Evolutionary conservation across 1,284 basidiomycete species (phyloP), one percentile per base, ranked within the genome.

Genomic region (Heterobasidion annosum): DNA sequence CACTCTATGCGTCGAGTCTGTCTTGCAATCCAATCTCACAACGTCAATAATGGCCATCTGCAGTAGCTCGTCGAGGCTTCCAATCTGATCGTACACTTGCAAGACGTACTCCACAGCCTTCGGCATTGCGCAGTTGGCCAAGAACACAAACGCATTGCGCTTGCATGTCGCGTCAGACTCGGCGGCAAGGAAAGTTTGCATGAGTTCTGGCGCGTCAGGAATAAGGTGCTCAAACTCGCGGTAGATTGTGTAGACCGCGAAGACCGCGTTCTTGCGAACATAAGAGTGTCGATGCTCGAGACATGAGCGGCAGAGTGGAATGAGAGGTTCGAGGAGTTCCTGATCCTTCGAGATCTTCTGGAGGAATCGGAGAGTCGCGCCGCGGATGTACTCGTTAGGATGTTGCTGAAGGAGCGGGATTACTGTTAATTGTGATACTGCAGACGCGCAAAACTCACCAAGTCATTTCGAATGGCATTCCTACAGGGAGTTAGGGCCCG

Each of bases 321-420:
- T 83, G 56, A 99, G 83, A 15, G 97, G 96, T 73, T 99, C 97
- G 42, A 99, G 83, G 15, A 99, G 83, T 71, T 99, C 97, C 7
- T 85, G 76, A 65, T 99, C 97, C 67, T 91, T 90, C 54, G 95
- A 81, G 51, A 91, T 87, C 76, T 99, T 99, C 73, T 98, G 93
- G 9, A 99, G 81, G 75, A 97, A 98, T 46, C 97, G 89, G 37
- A 99, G 82, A 8, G 94, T 98, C 40, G 93, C 93, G 52, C 97
- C 97, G 43, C 97, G 91, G 63, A 99, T 98, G 73, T 98, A 99
- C 76, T 99, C 97, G 68, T 99, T 99, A 6, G 97, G 95, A 67
- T 99, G 97, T 91, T 99, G 96, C 90, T 93, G 34, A 57, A 18
- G 40, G 9, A 34, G 53, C 43, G 37, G 37, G 19, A 34, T 16